A percentile compares a stretch with the other conserved stretches of the same genome.
These are phyloP conservation scores for Leccinum ochraceum DNA, from an alignment of 768 basidiomycete genomes.

Conservation along the genomic window DNA sequence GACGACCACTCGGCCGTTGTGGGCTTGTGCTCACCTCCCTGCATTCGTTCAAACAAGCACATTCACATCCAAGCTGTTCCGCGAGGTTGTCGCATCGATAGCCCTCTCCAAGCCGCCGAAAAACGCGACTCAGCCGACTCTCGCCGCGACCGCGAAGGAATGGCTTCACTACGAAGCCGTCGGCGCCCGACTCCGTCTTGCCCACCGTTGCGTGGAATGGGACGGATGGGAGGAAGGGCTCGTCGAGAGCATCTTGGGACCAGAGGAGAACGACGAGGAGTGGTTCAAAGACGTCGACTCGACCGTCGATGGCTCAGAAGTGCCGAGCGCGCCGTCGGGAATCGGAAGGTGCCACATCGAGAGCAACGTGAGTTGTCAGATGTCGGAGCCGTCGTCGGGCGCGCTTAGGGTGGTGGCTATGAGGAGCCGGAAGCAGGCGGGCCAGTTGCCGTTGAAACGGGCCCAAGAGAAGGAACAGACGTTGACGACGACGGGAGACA, in stretches of 20 bases:
- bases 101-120: slow-evolving; percentile 25
- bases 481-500: slow-evolving; percentile 54
- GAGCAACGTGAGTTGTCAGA: neutral
- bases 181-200: slow-evolving; percentile 70
- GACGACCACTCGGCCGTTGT: slow-evolving; percentile 83
- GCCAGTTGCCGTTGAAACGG: slow-evolving; percentile 53
- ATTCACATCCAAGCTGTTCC: slow-evolving; percentile 72
- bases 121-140: slow-evolving; percentile 26
- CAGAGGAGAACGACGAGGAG: slow-evolving; percentile 68
- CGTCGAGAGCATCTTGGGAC: slow-evolving; percentile 71
- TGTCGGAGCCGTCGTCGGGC: slow-evolving; percentile 20
- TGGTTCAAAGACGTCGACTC: slow-evolving; percentile 56
- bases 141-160: slow-evolving; percentile 54
- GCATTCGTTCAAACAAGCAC: slow-evolving; percentile 78
- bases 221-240: slow-evolving; percentile 92
- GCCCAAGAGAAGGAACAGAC: slow-evolving; percentile 71
- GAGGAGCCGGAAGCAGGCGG: slow-evolving; percentile 38
- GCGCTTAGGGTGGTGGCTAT: slow-evolving; percentile 29
- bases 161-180: slow-evolving; percentile 75
- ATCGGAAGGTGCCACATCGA: neutral
- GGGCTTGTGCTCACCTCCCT: slow-evolving; percentile 83
- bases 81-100: slow-evolving; percentile 58
- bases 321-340: slow-evolving; percentile 14
- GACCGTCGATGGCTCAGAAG: slow-evolving; percentile 22
- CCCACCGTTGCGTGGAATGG: slow-evolving; percentile 84